Percentiles rank a stretch among this genome's conserved stretches.
Evolutionary conservation across 139 green algal genomes (phyloP).

Genomic region (Coelastrella sp.): DNA sequence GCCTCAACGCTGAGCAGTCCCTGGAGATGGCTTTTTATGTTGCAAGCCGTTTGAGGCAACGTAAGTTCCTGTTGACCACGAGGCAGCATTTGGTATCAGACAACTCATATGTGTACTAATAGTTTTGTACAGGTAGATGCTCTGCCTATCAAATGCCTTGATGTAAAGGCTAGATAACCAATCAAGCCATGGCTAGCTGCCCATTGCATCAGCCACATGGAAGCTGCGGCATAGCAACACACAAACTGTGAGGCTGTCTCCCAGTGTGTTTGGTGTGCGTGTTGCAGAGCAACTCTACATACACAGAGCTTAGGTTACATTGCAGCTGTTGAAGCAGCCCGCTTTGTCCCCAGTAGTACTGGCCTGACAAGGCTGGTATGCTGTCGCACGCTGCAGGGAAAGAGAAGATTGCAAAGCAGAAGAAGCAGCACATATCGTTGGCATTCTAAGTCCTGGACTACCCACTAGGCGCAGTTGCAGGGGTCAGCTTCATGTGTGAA

Average conservation of each 20-base stretch:
- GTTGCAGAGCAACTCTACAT: no score
- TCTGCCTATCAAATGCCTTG: no score
- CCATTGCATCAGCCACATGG: no score
- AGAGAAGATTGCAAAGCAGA: conserved; percentile 28
- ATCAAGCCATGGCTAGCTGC: no score
- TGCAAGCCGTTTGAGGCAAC: conserved; percentile 75
- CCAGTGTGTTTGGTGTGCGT: neutral
- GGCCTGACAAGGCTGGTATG: neutral
- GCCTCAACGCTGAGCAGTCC: conserved; percentile 97
- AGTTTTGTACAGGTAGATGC: no score
- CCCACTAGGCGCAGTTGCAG: no score
- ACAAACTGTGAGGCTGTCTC: neutral
- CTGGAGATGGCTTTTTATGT: conserved; percentile 99
- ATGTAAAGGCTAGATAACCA: no score
- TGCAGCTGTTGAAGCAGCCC: neutral
- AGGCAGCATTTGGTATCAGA: no score
- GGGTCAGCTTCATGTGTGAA: no score
- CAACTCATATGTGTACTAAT: neutral
- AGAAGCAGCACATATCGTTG: neutral
- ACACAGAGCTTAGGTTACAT: neutral
- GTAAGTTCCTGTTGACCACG: neutral
- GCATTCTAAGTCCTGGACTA: conserved; percentile 8
- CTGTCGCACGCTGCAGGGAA: conserved; percentile 3
- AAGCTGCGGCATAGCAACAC: neutral
- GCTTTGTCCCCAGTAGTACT: neutral